Base-by-base conservation (phyloP, 306 rosid species). In the Calophaca sinica region DNA sequence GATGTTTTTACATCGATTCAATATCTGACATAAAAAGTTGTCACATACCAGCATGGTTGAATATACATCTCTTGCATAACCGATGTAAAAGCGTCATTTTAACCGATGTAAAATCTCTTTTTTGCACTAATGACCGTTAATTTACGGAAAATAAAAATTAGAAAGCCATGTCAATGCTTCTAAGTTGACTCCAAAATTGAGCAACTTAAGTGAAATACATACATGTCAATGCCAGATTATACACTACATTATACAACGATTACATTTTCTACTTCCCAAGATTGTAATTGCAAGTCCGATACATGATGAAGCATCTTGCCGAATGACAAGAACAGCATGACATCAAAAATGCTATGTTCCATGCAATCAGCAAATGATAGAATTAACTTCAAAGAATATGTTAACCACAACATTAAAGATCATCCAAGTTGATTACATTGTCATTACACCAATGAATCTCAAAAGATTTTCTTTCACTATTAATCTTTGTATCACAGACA, bases 381-480 rank as follows among this genome's bases (percentile, higher is more conserved):
- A 42, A 73, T 52, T 50, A 58, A 45, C 41, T 70, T 76, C 12
- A 67, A 78, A 46, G 38, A 68, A 64, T 42, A 20, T 35, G 32
- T 50, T 9, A 70, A 29, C 13, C 8, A 72, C 62, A 62, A 45
- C 70, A 14, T 82, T 61, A 91, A 81, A 89, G 90, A 71, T 86
- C 87, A 78, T 83, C 86, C 32, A 86, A 85, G 81, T 88, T 79
- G 51, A 91, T 86, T 29, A 82, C 57, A 15, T 81, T 62, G 74
- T 89, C 85, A 64, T 72, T 76, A 26, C 71, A 80, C 86, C 93
- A 85, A 57, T n/a, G 50, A 53, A 86, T 82, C 13, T 85, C 90
- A 45, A n/a, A 61, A 58, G 50, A 15, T 41, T 74, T 77, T 73
- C 82, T 73, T 15, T 57, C 79, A 59, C 79, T 71, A 62, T 53